These are phyloP conservation scores for Gyrodon lividus DNA, from an alignment of 768 basidiomycete species.

Conservation along the genomic window DNA sequence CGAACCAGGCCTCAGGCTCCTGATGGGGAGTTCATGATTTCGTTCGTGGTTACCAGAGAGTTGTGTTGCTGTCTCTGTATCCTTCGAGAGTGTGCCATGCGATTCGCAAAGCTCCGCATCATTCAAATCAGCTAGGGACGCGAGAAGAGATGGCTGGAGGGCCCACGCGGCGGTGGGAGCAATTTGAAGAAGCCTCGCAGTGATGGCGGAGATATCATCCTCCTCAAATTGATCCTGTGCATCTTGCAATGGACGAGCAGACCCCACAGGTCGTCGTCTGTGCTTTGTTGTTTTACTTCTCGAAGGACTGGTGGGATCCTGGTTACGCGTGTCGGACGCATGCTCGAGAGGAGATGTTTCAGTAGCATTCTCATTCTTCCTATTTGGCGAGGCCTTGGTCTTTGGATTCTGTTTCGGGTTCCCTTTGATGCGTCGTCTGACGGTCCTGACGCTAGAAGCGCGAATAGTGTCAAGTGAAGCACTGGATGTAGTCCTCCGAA, in stretches of 20 bases:
- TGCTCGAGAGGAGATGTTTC: neutral
- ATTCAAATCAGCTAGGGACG: neutral
- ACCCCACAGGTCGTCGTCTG: neutral
- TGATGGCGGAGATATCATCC: neutral
- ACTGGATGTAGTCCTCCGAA: constrained; percentile 19
- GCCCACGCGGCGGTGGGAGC: neutral
- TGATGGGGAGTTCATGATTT: neutral
- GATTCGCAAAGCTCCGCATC: neutral
- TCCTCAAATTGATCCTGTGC: neutral
- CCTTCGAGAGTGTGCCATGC: neutral
- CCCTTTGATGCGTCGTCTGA: constrained; percentile 14
- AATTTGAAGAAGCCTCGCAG: constrained; percentile 2
- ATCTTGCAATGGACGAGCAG: neutral
- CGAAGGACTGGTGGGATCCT: neutral
- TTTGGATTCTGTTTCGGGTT: constrained; percentile 6
- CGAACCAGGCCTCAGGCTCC: neutral
- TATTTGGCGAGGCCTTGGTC: neutral
- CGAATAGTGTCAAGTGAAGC: constrained; percentile 18
- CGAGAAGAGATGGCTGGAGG: neutral
- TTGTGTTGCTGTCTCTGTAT: neutral
- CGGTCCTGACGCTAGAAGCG: constrained; percentile 2
- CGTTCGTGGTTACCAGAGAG: neutral
- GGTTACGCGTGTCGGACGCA: neutral
- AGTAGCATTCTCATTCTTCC: neutral
- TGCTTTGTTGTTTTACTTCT: neutral